Evolutionary conservation across 441 rosid species (phyloP).

Genomic region (Adansonia grandidieri): DNA sequence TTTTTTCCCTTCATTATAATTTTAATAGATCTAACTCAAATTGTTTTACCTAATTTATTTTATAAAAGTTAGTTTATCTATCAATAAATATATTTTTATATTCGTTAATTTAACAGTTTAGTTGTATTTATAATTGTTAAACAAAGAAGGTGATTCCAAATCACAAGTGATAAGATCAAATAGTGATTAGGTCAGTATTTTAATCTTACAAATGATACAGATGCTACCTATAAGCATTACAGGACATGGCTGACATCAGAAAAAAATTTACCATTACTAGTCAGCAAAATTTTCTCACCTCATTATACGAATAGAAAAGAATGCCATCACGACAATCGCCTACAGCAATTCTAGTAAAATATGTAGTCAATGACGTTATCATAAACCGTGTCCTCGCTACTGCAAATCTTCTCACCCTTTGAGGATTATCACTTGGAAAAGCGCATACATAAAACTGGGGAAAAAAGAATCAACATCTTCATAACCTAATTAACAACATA

Average conservation of each 20-base stretch:
- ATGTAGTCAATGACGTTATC: constrained; percentile 74
- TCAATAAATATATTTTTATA: neutral
- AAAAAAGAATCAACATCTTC: constrained; percentile 34
- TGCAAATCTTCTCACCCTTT: constrained; percentile 74
- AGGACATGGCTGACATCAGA: constrained; percentile 20
- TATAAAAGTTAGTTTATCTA: constrained; percentile 14
- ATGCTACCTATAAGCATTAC: constrained; percentile 6
- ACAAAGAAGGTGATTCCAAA: neutral
- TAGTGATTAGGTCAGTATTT: neutral
- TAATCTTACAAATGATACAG: neutral
- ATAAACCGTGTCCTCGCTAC: constrained; percentile 89
- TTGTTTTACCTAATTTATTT: neutral
- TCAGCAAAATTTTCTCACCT: constrained; percentile 54
- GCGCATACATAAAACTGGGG: constrained; percentile 86
- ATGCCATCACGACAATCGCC: constrained; percentile 99
- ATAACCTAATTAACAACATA: constrained; percentile 27
- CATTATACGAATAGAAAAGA: constrained; percentile 84
- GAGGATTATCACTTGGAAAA: constrained; percentile 72
- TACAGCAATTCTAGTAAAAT: constrained; percentile 86
- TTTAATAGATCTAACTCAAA: constrained; percentile 6
- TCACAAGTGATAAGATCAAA: constrained; percentile 1
- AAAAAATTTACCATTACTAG: constrained; percentile 12
- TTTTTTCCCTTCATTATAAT: neutral
- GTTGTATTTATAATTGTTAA: neutral
- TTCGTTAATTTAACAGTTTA: neutral